Evolutionary conservation across 1,139 yeast species (phyloP).

Genomic region (Yamadazyma triangularis): DNA sequence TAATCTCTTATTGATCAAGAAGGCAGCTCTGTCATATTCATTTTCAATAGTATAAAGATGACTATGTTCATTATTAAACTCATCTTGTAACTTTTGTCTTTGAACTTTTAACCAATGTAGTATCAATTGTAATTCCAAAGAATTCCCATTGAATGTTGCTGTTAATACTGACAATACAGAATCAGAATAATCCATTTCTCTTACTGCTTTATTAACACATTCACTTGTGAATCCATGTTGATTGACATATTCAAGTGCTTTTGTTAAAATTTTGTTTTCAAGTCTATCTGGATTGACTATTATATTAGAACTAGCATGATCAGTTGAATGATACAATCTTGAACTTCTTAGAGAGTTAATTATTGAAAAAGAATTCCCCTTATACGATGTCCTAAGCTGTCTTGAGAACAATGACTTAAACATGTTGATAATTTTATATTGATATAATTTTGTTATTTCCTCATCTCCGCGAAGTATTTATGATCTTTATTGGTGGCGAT

Average conservation of each 20-base stretch:
- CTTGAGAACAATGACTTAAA: too few relatives aligned
- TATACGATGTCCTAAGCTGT: too few relatives aligned
- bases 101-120: slow-evolving; percentile 38
- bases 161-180: slow-evolving; percentile 59
- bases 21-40: slow-evolving; percentile 58
- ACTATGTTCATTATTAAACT: slow-evolving; percentile 21
- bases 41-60: slow-evolving; percentile 23
- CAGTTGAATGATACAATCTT: slow-evolving; percentile 29
- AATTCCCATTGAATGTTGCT: slow-evolving; percentile 23
- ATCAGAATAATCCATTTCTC: slow-evolving; percentile 60
- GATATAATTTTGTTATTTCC: too few relatives aligned
- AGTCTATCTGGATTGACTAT: slow-evolving; percentile 26
- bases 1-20: slow-evolving; percentile 58
- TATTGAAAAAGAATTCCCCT: too few relatives aligned
- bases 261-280: slow-evolving; percentile 31
- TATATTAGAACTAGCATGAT: slow-evolving; percentile 31
- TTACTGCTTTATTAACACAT: slow-evolving; percentile 59
- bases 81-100: slow-evolving; percentile 28
- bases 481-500: too few relatives aligned
- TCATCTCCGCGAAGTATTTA: too few relatives aligned
- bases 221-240: slow-evolving; percentile 59
- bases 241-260: slow-evolving; percentile 55
- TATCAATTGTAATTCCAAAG: slow-evolving; percentile 45
- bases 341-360: too few relatives aligned
- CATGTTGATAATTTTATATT: too few relatives aligned